Evolutionary conservation across 352 stramenopile genomes (phyloP).

Genomic region (Globisporangium apiculatum): DNA sequence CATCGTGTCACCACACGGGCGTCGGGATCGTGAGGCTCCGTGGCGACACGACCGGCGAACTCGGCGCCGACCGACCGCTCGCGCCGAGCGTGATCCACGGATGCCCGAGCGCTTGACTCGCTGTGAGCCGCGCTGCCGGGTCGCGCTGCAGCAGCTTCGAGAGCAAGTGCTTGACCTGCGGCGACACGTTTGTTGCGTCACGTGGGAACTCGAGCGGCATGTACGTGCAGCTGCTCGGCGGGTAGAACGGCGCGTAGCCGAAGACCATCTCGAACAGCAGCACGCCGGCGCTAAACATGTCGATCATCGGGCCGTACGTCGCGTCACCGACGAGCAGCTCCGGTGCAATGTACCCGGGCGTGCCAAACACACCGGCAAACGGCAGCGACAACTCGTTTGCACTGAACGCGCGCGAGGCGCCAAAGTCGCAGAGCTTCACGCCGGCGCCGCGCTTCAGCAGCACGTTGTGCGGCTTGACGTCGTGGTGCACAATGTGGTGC

Average conservation of each 20-base stretch:
- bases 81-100: constrained; percentile 62
- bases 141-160: constrained; percentile 59
- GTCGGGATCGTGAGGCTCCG: constrained; percentile 6
- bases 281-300: constrained; percentile 70
- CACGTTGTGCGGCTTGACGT: constrained; percentile 88
- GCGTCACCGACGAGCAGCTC: constrained; percentile 49
- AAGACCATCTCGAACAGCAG: constrained; percentile 77
- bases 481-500: constrained; percentile 85
- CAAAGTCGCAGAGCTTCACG: constrained; percentile 82
- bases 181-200: constrained; percentile 20
- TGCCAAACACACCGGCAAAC: constrained; percentile 67
- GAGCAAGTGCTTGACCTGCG: constrained; percentile 64
- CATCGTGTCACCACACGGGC: constrained; percentile 2
- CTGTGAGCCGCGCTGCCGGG: constrained; percentile 64
- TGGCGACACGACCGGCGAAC: constrained; percentile 23
- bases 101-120: constrained; percentile 72
- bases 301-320: constrained; percentile 48
- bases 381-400: constrained; percentile 35
- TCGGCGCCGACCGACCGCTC: constrained; percentile 25
- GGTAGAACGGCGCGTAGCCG: constrained; percentile 66
- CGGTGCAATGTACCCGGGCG: constrained; percentile 61
- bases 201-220: constrained; percentile 49
- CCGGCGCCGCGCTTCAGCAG: constrained; percentile 36
- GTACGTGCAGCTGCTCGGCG: constrained; percentile 56
- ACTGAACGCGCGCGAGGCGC: constrained; percentile 66